Conservation (phyloP, 2,329 filamentous ascomycete genomes). For the Calonectria fujianensis region DNA sequence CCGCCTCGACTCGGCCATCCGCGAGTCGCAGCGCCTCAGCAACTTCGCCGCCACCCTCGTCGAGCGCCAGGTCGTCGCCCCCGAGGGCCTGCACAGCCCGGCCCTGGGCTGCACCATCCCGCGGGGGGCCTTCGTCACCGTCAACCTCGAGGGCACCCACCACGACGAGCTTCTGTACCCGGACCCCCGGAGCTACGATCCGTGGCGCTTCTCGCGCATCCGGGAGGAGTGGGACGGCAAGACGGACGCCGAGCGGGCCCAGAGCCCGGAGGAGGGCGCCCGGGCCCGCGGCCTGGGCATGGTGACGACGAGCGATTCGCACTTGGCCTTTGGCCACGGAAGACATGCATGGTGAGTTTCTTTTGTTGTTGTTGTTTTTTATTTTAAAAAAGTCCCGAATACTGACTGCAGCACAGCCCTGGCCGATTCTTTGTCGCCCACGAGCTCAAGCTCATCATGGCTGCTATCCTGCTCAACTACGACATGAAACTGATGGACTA, state of each 20-base stretch:
- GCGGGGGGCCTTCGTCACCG: slow-evolving; percentile 64
- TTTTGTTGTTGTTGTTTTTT: slow-evolving; percentile 12
- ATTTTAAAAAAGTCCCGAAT: too few relatives aligned
- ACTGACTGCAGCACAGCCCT: slow-evolving; percentile 57
- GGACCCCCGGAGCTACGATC: slow-evolving; percentile 66
- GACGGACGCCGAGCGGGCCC: slow-evolving; percentile 53
- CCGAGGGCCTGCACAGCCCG: slow-evolving; percentile 65
- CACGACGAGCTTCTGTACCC: slow-evolving; percentile 67
- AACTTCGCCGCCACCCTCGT: slow-evolving; percentile 68
- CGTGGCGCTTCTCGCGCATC: slow-evolving; percentile 68
- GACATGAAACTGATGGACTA: slow-evolving; percentile 66
- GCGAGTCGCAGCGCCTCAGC: slow-evolving; percentile 71
- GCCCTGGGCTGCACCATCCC: slow-evolving; percentile 60
- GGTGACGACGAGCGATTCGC: slow-evolving; percentile 71
- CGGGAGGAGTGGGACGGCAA: slow-evolving; percentile 62
- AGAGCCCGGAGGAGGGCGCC: slow-evolving; percentile 56
- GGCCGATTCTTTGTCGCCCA: slow-evolving; percentile 75
- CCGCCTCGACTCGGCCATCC: slow-evolving; percentile 70
- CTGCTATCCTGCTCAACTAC: slow-evolving; percentile 71
- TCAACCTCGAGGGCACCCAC: slow-evolving; percentile 67
- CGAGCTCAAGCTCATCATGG: slow-evolving; percentile 73
- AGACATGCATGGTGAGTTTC: slow-evolving; percentile 67
- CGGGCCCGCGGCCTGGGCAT: slow-evolving; percentile 66
- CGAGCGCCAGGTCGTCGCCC: slow-evolving; percentile 66
- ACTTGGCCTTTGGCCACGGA: slow-evolving; percentile 75